A percentile compares a stretch with the other conserved stretches of the same genome.
Conservation (phyloP, 2,329 filamentous ascomycete genomes). For the Gremmenia infestans region DNA sequence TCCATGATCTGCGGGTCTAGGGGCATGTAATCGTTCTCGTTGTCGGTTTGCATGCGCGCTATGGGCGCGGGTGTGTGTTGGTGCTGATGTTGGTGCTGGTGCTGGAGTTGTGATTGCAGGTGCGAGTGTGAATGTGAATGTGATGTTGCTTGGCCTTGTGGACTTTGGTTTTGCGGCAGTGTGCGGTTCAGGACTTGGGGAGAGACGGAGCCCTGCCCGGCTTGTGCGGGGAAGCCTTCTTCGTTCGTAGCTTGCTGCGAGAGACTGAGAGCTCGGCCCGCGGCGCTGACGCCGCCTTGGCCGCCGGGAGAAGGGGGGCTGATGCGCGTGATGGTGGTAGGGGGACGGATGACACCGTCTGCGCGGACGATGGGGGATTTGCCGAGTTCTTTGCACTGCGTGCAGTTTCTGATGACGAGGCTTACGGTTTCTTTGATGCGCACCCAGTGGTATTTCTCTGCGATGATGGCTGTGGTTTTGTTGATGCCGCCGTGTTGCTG, state of each 20-base stretch:
- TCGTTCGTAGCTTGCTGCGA: slow-evolving; percentile 9
- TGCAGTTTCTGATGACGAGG: slow-evolving; percentile 87
- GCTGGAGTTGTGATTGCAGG: slow-evolving; percentile 3
- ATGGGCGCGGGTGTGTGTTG: slow-evolving; percentile 24
- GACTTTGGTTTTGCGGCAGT: slow-evolving; percentile 16
- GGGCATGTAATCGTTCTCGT: slow-evolving; percentile 39
- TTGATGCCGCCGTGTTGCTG: slow-evolving; percentile 88
- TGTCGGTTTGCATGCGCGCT: slow-evolving; percentile 21
- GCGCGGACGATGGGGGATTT: slow-evolving; percentile 44
- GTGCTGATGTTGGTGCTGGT: neutral
- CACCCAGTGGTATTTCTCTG: slow-evolving; percentile 94
- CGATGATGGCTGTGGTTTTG: slow-evolving; percentile 92
- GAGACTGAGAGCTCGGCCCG: slow-evolving; percentile 23
- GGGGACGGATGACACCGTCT: slow-evolving; percentile 22
- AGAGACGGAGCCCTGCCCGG: slow-evolving; percentile 28
- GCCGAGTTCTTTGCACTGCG: slow-evolving; percentile 77
- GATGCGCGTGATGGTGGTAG: slow-evolving; percentile 1
- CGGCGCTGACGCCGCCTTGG: slow-evolving; percentile 18
- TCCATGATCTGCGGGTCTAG: slow-evolving; percentile 57
- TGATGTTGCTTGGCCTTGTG: neutral
- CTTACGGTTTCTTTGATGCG: slow-evolving; percentile 97
- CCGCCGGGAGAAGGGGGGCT: slow-evolving; percentile 1
- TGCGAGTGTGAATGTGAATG: slow-evolving; percentile 1
- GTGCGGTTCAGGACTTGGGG: slow-evolving; percentile 29
- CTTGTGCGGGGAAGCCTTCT: slow-evolving; percentile 14